phyloP scores from a whole-genome alignment of 2,329 filamentous ascomycete species.

The Trichoderma brevicompactum region DNA sequence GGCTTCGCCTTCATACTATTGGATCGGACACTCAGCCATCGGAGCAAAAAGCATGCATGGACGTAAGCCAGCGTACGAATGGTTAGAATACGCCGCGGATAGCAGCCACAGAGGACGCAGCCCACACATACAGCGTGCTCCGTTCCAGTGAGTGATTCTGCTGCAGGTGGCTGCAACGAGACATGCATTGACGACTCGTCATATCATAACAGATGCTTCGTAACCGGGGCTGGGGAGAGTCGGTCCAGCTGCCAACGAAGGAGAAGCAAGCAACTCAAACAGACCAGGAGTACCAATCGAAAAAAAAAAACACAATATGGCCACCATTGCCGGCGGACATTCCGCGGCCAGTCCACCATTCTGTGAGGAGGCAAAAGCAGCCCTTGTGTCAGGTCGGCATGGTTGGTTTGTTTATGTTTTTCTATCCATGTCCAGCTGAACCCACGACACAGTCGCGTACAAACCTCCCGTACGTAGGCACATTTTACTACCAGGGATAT shows the following conservation, averaged over 20 bases:
- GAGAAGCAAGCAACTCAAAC: neutral
- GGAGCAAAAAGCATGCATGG: slow-evolving; percentile 11
- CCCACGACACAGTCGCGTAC: slow-evolving; percentile 7
- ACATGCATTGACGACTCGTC: neutral
- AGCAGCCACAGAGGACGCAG: slow-evolving; percentile 1
- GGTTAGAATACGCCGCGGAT: slow-evolving; percentile 3
- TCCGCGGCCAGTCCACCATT: neutral
- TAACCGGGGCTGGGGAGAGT: neutral
- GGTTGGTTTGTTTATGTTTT: neutral
- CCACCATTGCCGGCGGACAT: neutral
- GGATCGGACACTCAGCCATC: slow-evolving; percentile 1
- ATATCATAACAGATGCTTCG: neutral
- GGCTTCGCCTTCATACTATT: neutral
- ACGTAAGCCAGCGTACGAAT: slow-evolving; percentile 1
- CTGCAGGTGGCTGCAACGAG: neutral
- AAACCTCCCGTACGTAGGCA: slow-evolving; percentile 2
- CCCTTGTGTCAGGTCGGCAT: slow-evolving; percentile 7
- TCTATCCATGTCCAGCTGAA: slow-evolving; percentile 26
- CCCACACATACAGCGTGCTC: neutral
- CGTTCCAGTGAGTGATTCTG: neutral
- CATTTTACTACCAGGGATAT: slow-evolving; percentile 3
- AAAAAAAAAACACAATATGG: neutral
- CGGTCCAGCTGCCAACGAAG: neutral
- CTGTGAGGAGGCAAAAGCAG: neutral
- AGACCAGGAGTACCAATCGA: neutral